Evolutionary conservation across 805 yeast genomes (phyloP).

Genomic region (Torulaspora franciscae): DNA sequence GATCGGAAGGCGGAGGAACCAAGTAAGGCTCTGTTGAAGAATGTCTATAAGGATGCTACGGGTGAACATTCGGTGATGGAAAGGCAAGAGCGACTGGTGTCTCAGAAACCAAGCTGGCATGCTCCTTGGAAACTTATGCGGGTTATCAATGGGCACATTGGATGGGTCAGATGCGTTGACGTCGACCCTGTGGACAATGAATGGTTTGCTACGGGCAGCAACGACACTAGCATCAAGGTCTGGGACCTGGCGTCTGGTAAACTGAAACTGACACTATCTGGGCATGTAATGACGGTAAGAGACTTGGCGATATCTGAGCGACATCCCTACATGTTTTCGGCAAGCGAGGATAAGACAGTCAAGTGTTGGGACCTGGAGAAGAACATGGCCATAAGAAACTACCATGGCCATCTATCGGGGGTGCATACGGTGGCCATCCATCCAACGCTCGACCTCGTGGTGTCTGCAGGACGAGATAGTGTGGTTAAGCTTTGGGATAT

Average conservation of each 20-base stretch:
- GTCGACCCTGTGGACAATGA: constrained; percentile 76
- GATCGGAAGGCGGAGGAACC: constrained; percentile 7
- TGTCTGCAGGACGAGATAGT: constrained; percentile 86
- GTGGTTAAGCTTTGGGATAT: constrained; percentile 92
- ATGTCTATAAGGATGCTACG: constrained; percentile 10
- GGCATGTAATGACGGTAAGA: constrained; percentile 87
- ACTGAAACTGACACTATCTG: constrained; percentile 72
- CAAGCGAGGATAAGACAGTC: constrained; percentile 88
- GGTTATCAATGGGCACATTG: constrained; percentile 83
- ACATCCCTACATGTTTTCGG: constrained; percentile 85
- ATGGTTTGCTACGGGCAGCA: constrained; percentile 90
- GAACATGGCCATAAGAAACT: constrained; percentile 74
- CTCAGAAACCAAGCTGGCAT: constrained; percentile 41
- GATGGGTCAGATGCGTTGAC: constrained; percentile 83
- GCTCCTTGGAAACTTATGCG: constrained; percentile 67
- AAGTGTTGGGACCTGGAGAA: constrained; percentile 95
- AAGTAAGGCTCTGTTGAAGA: constrained; percentile 2
- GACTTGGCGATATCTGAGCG: constrained; percentile 65
- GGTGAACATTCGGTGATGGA: constrained; percentile 20
- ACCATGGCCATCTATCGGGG: constrained; percentile 91
- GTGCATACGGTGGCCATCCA: constrained; percentile 80
- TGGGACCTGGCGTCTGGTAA: constrained; percentile 81
- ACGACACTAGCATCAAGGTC: constrained; percentile 80
- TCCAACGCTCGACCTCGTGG: constrained; percentile 76
- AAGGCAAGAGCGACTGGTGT: constrained; percentile 20